phyloP scores from a whole-genome alignment of 176 grass and related monocot genomes.

The Carex myosuroides region DNA sequence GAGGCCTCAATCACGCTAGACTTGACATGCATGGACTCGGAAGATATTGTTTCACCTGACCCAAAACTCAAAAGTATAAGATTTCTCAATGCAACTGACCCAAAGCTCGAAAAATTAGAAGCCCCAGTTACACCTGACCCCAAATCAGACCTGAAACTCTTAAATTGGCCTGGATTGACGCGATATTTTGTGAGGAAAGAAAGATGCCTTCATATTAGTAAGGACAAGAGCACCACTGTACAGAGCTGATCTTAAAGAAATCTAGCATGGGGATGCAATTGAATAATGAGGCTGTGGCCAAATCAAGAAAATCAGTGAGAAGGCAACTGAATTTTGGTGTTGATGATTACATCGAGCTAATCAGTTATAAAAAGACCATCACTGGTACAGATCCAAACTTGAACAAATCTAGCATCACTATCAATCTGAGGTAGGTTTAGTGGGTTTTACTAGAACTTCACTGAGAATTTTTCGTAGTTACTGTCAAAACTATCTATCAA shows the following conservation, averaged over 20 bases:
- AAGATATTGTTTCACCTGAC: neutral
- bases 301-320: neutral
- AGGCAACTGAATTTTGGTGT: neutral
- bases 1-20: neutral
- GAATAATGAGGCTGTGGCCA: neutral
- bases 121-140: neutral
- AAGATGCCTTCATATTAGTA: neutral
- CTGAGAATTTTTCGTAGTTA: neutral
- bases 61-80: neutral
- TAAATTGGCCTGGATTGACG: neutral
- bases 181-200: neutral
- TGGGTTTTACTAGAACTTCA: neutral
- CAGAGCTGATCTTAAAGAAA: neutral
- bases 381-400: neutral
- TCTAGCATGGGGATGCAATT: neutral
- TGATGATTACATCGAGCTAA: neutral
- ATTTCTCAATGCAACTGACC: neutral
- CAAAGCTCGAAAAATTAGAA: neutral
- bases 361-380: neutral
- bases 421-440: neutral
- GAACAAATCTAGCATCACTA: neutral
- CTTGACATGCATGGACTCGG: neutral
- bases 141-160: neutral
- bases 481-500: neutral
- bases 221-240: neutral